A percentile compares a stretch with the other conserved stretches of the same genome.
Evolutionary conservation across 2,329 filamentous ascomycete genomes (phyloP).

Genomic region (Rhexocercosporidium sp.): DNA sequence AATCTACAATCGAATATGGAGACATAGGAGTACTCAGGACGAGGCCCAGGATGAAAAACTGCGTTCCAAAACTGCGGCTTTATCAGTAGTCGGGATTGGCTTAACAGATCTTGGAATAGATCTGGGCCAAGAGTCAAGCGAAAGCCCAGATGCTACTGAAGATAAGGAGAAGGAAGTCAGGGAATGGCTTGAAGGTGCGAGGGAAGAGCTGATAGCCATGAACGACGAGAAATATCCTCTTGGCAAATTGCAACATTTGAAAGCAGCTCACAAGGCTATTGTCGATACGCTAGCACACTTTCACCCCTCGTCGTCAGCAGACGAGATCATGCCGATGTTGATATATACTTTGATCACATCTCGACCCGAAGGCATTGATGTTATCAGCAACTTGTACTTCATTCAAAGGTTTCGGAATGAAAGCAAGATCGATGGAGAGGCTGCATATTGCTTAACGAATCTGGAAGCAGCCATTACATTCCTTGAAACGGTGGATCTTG

Average conservation of each 20-base stretch:
- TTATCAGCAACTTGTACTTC: slow-evolving; percentile 94
- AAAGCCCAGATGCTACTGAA: slow-evolving; percentile 61
- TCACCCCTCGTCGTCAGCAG: slow-evolving; percentile 83
- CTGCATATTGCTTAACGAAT: slow-evolving; percentile 95
- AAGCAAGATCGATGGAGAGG: slow-evolving; percentile 87
- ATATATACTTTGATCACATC: slow-evolving; percentile 96
- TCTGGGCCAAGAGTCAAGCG: slow-evolving; percentile 60
- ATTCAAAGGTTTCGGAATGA: slow-evolving; percentile 90
- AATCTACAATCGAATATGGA: slow-evolving; percentile 87
- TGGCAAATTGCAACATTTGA: slow-evolving; percentile 88
- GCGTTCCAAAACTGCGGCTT: slow-evolving; percentile 88
- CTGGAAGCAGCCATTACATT: slow-evolving; percentile 95
- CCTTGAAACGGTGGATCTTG: slow-evolving; percentile 91
- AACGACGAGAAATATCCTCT: slow-evolving; percentile 85
- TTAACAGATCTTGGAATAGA: slow-evolving; percentile 84
- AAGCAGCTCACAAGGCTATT: slow-evolving; percentile 88
- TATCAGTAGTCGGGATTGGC: slow-evolving; percentile 90
- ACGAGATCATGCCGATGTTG: slow-evolving; percentile 95
- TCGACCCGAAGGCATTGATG: slow-evolving; percentile 81
- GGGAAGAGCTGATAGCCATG: slow-evolving; percentile 78
- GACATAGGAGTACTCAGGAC: slow-evolving; percentile 89
- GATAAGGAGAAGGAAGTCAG: slow-evolving; percentile 72
- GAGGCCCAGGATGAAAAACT: slow-evolving; percentile 95
- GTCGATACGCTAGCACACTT: slow-evolving; percentile 80
- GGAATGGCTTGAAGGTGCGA: slow-evolving; percentile 72